phyloP scores from a whole-genome alignment of 768 basidiomycete species.

The Mycena venus region DNA sequence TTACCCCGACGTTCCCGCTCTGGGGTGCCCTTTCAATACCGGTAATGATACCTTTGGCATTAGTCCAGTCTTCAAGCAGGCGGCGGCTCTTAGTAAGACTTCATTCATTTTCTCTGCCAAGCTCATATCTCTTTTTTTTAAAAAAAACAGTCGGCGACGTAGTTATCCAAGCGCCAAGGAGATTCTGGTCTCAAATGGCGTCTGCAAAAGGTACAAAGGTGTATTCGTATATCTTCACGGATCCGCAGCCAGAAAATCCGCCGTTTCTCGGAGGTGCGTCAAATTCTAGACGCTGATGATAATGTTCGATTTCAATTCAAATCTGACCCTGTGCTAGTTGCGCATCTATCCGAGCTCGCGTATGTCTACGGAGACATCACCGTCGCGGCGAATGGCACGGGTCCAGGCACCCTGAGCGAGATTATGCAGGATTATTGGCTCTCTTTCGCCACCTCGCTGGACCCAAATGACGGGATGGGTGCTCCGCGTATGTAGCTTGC shows the following conservation, averaged over 20 bases:
- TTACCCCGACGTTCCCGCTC: slow-evolving; percentile 45
- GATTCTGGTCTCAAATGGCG: slow-evolving; percentile 17
- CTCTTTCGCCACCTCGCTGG: slow-evolving; percentile 16
- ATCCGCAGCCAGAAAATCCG: slow-evolving; percentile 18
- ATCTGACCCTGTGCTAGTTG: background rate
- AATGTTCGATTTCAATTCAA: background rate
- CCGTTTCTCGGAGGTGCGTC: slow-evolving; percentile 6
- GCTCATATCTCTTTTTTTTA: background rate
- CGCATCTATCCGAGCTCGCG: slow-evolving; percentile 20
- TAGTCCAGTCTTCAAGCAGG: slow-evolving; percentile 42
- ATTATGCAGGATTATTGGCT: slow-evolving; percentile 33
- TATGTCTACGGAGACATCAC: slow-evolving; percentile 30
- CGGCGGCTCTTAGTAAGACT: slow-evolving; percentile 31
- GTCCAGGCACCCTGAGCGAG: slow-evolving; percentile 12
- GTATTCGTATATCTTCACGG: slow-evolving; percentile 27
- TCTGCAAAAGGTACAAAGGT: slow-evolving; percentile 4
- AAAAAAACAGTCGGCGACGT: slow-evolving; percentile 29
- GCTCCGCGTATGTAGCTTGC: slow-evolving; percentile 4
- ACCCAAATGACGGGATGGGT: slow-evolving; percentile 29
- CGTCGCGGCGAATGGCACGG: slow-evolving; percentile 9
- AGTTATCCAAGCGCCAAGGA: slow-evolving; percentile 12
- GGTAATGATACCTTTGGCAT: slow-evolving; percentile 47
- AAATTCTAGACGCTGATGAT: background rate
- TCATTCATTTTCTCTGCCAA: background rate
- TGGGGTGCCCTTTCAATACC: slow-evolving; percentile 48